Conservation (phyloP, 2,329 filamentous ascomycete genomes). For the Fusarium mundagurra region DNA sequence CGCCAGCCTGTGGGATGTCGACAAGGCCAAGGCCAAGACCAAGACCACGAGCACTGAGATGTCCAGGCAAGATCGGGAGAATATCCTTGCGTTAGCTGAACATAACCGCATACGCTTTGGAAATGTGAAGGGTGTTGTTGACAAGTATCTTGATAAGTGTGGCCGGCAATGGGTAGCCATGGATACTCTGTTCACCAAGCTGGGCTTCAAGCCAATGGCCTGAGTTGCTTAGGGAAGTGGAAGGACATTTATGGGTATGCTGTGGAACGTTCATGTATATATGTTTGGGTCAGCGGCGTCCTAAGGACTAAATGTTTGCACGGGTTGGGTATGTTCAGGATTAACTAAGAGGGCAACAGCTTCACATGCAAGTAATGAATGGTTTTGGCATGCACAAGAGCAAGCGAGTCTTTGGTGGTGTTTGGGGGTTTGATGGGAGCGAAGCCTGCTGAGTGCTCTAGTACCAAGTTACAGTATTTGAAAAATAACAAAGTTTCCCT, state of each 20-base stretch:
- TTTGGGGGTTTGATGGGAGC: slow-evolving; percentile 8
- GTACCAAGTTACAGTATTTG: not conserved
- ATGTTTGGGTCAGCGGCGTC: slow-evolving; percentile 28
- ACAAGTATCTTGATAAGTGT: slow-evolving; percentile 87
- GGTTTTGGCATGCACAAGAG: not conserved
- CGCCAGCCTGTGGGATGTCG: slow-evolving; percentile 85
- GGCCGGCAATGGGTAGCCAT: slow-evolving; percentile 93
- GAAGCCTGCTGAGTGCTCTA: not conserved
- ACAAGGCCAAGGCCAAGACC: slow-evolving; percentile 72
- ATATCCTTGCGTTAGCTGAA: slow-evolving; percentile 76
- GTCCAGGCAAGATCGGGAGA: slow-evolving; percentile 67
- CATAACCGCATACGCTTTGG: slow-evolving; percentile 84
- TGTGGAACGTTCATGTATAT: not conserved
- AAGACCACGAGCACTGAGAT: slow-evolving; percentile 59
- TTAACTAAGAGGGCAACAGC: not conserved
- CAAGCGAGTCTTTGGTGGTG: slow-evolving; percentile 2
- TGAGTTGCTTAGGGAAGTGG: not conserved
- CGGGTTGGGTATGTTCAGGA: slow-evolving; percentile 1
- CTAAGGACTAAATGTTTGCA: not conserved
- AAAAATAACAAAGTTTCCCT: not conserved
- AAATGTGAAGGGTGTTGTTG: slow-evolving; percentile 80
- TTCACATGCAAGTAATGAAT: not conserved
- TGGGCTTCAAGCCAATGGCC: slow-evolving; percentile 61
- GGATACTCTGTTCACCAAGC: slow-evolving; percentile 82
- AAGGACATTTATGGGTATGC: not conserved